A percentile compares a stretch with the other conserved stretches of the same genome.
These are phyloP conservation scores for Astragalus membranaceus DNA, from an alignment of 306 rosid species.

Conservation along the genomic window DNA sequence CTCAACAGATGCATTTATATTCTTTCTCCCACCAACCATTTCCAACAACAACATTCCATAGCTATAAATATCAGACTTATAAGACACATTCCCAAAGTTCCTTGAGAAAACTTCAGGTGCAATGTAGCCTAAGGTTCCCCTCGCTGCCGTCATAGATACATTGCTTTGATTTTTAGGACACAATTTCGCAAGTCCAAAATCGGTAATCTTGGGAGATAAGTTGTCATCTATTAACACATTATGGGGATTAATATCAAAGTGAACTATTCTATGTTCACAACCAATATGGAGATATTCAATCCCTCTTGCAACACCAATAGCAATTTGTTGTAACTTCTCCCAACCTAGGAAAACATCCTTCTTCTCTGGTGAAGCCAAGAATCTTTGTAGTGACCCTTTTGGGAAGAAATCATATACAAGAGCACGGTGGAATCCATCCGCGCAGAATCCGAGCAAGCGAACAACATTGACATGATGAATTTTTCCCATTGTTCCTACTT, in stretches of 20 bases:
- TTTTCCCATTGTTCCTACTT: constrained; percentile 29
- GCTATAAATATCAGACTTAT: constrained; percentile 31
- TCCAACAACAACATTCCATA: constrained; percentile 33
- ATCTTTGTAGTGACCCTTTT: constrained; percentile 29
- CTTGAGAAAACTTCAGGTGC: constrained; percentile 29
- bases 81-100: constrained; percentile 30
- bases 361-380: neutral
- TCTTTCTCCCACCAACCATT: constrained; percentile 30
- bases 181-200: constrained; percentile 34
- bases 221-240: constrained; percentile 26
- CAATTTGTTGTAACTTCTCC: constrained; percentile 28
- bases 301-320: constrained; percentile 28
- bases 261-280: constrained; percentile 33
- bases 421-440: constrained; percentile 19
- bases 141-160: constrained; percentile 22
- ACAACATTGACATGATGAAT: constrained; percentile 36
- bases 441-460: constrained; percentile 30
- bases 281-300: constrained; percentile 33
- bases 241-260: constrained; percentile 34
- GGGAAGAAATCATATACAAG: constrained; percentile 26
- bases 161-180: constrained; percentile 27
- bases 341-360: constrained; percentile 21
- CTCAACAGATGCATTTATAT: neutral
- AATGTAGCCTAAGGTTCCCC: constrained; percentile 35
- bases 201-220: constrained; percentile 31